Percentiles rank a stretch among this genome's conserved stretches.
phyloP scores from a whole-genome alignment of 305 asterid genomes.

The Rubia tinctorum region DNA sequence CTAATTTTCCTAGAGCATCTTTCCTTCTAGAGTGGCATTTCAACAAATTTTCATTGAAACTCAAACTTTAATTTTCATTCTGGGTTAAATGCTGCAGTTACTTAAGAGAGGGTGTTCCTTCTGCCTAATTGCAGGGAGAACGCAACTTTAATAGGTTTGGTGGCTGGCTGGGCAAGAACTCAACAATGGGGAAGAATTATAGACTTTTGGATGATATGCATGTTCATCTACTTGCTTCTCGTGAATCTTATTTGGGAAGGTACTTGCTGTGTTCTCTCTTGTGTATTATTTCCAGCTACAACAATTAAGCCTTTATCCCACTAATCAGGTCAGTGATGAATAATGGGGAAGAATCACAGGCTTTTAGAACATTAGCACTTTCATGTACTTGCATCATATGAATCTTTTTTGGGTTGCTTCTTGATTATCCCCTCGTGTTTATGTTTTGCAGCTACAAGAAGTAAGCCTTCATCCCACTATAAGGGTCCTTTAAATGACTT shows the following conservation, averaged over 20 bases:
- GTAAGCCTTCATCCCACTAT: neutral
- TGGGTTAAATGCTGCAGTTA: neutral
- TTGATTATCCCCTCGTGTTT: neutral
- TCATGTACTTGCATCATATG: neutral
- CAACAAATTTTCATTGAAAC: slow-evolving; percentile 2
- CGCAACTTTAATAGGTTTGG: slow-evolving; percentile 95
- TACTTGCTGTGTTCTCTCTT: slow-evolving; percentile 27
- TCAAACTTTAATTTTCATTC: neutral
- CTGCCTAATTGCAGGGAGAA: slow-evolving; percentile 63
- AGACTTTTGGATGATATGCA: slow-evolving; percentile 90
- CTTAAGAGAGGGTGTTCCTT: slow-evolving; percentile 4
- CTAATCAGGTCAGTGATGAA: neutral
- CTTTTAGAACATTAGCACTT: neutral
- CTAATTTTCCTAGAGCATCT: neutral
- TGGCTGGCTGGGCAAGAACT: slow-evolving; percentile 99
- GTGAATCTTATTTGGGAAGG: slow-evolving; percentile 87
- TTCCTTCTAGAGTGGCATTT: neutral
- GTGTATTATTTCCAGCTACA: neutral
- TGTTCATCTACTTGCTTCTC: slow-evolving; percentile 90
- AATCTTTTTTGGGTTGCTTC: neutral
- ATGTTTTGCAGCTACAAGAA: neutral
- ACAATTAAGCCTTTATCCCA: neutral
- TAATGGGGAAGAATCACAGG: neutral
- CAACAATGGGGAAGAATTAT: slow-evolving; percentile 83
- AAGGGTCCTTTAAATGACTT: neutral